phyloP scores from a whole-genome alignment of 108 stramenopile genomes.

The Skeletonema menzelii region DNA sequence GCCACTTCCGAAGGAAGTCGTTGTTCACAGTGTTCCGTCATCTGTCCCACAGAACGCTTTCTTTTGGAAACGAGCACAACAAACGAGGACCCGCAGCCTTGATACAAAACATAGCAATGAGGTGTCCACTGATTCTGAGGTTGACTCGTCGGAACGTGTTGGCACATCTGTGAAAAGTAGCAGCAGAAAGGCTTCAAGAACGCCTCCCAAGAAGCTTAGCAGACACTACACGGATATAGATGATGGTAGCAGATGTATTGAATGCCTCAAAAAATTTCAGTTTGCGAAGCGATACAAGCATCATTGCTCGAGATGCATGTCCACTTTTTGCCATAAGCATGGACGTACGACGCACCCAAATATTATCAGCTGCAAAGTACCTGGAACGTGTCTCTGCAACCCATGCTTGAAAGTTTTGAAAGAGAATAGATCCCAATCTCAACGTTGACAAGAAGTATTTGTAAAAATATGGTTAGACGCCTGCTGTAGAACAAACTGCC shows the following conservation, averaged over 20 bases:
- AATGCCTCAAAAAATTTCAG: conserved; percentile 52
- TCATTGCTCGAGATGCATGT: conserved; percentile 55
- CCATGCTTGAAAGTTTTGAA: conserved; percentile 20
- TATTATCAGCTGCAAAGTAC: conserved; percentile 49
- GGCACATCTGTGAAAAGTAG: neutral
- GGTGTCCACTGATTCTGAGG: neutral
- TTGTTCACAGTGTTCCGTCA: neutral
- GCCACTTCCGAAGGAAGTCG: neutral
- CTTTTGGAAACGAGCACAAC: conserved; percentile 13
- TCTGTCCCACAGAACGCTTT: neutral
- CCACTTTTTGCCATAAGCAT: conserved; percentile 64
- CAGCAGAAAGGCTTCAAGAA: neutral
- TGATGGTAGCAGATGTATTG: conserved; percentile 43
- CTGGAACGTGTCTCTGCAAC: conserved; percentile 49
- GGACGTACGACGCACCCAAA: conserved; percentile 48
- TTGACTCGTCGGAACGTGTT: neutral
- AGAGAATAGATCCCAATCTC: neutral
- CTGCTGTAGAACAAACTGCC: too few species aligned
- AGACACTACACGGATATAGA: conserved; percentile 17
- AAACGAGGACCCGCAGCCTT: neutral
- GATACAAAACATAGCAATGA: neutral
- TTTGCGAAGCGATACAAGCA: conserved; percentile 49
- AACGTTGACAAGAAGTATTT: neutral
- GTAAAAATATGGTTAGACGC: neutral
- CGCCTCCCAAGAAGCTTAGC: neutral